Evolutionary conservation across 805 yeast genomes (phyloP).

Genomic region (Hanseniaspora nectarophila): DNA sequence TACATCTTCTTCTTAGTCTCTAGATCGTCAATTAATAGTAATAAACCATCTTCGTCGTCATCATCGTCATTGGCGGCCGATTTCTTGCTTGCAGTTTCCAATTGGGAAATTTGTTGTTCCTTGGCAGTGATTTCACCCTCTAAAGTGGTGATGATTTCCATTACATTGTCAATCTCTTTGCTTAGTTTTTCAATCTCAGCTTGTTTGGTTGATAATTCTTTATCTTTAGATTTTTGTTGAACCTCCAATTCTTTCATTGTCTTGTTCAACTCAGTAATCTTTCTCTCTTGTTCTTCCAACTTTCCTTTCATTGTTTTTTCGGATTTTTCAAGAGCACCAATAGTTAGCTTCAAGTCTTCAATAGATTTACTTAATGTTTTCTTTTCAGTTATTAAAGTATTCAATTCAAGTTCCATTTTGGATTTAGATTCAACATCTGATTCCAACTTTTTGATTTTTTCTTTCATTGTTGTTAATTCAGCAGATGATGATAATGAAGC

Average conservation of each 20-base stretch:
- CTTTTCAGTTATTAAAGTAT: background rate
- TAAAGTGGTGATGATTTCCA: conserved; percentile 6
- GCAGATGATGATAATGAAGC: background rate
- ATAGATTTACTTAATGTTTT: background rate
- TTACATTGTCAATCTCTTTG: conserved; percentile 4
- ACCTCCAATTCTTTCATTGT: conserved; percentile 14
- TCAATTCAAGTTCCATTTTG: background rate
- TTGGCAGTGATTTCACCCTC: conserved; percentile 8
- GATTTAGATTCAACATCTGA: background rate
- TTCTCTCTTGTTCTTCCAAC: conserved; percentile 11
- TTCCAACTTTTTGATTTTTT: background rate
- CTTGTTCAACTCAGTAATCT: background rate
- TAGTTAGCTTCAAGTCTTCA: background rate
- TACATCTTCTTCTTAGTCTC: conserved; percentile 56
- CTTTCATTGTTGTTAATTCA: background rate
- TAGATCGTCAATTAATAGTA: conserved; percentile 63
- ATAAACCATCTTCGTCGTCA: conserved; percentile 47
- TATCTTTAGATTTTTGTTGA: conserved; percentile 5
- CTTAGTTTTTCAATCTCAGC: conserved; percentile 7
- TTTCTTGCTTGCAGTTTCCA: background rate
- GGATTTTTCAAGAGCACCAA: conserved; percentile 8
- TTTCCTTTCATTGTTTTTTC: conserved; percentile 12
- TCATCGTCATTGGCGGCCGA: conserved; percentile 1
- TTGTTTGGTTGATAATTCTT: background rate
- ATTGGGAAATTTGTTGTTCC: background rate